A percentile compares a stretch with the other conserved stretches of the same genome.
Conservation (phyloP, 257 asterid genomes). For the Cruciata laevipes region DNA sequence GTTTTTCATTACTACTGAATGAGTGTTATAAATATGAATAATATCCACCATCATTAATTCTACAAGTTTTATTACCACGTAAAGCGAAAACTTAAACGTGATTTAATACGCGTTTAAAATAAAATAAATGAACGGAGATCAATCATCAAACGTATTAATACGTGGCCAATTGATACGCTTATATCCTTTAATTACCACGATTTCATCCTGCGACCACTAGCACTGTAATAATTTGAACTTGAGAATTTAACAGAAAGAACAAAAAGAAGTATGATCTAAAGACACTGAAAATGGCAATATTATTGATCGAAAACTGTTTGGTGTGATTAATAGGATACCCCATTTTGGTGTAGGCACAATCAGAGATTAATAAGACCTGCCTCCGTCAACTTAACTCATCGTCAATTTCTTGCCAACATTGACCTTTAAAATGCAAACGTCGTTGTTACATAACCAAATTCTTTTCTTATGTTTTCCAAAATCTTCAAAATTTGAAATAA, state of each 20-base stretch:
- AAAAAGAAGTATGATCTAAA: not conserved
- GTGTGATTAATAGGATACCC: conserved; percentile 7
- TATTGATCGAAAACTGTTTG: not conserved
- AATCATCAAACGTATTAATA: not conserved
- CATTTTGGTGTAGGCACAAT: conserved; percentile 17
- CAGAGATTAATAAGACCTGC: not conserved
- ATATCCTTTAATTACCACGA: not conserved
- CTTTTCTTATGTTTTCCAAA: too few relatives aligned
- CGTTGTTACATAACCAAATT: too few relatives aligned
- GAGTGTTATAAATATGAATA: too few relatives aligned
- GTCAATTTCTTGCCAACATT: conserved; percentile 10
- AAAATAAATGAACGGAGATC: not conserved
- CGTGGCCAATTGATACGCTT: not conserved
- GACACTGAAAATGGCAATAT: not conserved
- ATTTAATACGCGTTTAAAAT: not conserved
- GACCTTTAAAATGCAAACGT: not conserved
- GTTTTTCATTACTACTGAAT: too few relatives aligned
- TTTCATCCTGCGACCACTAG: too few relatives aligned
- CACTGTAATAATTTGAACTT: not conserved
- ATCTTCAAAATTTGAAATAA: too few relatives aligned
- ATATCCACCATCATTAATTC: too few relatives aligned
- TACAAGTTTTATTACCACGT: too few relatives aligned
- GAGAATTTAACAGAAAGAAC: not conserved
- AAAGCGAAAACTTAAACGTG: too few relatives aligned
- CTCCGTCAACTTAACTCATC: not conserved